Conservation (phyloP, 441 rosid genomes). For the Oxalis stricta region DNA sequence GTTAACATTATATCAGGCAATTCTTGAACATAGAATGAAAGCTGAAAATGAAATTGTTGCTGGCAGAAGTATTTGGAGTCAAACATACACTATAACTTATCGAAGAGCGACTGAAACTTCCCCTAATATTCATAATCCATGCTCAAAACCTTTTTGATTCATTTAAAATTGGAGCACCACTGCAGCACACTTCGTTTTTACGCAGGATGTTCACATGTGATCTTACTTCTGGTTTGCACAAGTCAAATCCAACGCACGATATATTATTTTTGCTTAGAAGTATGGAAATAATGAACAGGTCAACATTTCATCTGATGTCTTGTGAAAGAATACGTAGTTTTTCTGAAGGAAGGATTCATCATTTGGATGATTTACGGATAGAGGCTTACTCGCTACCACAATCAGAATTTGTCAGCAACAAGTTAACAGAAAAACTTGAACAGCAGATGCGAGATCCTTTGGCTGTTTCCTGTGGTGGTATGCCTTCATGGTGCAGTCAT, state of each 20-base stretch:
- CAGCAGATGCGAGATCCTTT: conserved; percentile 82
- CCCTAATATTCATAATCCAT: conserved; percentile 14
- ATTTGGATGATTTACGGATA: conserved; percentile 56
- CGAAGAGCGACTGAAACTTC: conserved; percentile 28
- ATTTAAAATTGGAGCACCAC: conserved; percentile 13
- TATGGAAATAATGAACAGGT: conserved; percentile 65
- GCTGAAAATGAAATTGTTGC: conserved; percentile 34
- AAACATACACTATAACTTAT: conserved; percentile 48
- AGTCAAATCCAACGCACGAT: conserved; percentile 47
- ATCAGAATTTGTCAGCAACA: conserved; percentile 63
- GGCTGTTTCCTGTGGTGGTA: conserved; percentile 53
- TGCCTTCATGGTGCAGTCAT: conserved; percentile 88
- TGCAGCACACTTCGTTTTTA: conserved; percentile 30
- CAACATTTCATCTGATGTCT: conserved; percentile 54
- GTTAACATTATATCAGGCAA: conserved; percentile 67
- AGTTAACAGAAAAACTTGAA: conserved; percentile 89
- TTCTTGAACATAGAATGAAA: conserved; percentile 58
- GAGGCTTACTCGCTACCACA: conserved; percentile 37
- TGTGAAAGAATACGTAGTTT: conserved; percentile 49
- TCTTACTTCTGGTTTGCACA: conserved; percentile 44
- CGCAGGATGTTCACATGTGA: conserved; percentile 37
- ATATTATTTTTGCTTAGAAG: conserved; percentile 64
- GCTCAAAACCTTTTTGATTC: conserved; percentile 13
- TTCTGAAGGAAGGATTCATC: conserved; percentile 48
- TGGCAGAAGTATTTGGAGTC: conserved; percentile 50